Base-by-base conservation (phyloP, 2,329 filamentous ascomycete genomes). In the Cordyceps javanica region DNA sequence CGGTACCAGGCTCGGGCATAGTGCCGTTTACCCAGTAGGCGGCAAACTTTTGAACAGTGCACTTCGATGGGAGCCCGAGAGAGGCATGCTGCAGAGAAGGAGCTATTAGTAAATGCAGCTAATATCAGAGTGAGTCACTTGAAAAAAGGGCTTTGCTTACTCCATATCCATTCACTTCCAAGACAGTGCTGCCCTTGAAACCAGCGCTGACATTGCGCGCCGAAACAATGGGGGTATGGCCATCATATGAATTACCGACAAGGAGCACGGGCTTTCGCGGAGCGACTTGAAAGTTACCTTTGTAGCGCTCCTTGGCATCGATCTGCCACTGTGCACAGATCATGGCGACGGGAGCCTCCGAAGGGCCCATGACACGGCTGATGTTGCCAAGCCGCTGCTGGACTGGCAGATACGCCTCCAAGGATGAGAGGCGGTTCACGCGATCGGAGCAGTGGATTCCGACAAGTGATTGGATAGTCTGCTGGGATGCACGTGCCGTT, bases 301-400 rank as follows among this genome's bases (percentile, higher is more conserved):
- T 62, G 46, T 71, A 73, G 16, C 65, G 63, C 61, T 74, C 73
- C 46, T 69, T 71, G 11, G 74, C 69, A 5, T 68, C 64, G 9
- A 73, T 58, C 23, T 61, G 65, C 75, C 74, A 77, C 60, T 70
- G 69, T 1, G 68, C 69, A 61, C 75, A 77, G 1, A 55, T 46
- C 50, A 70, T 61, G 26, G 61, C 50, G 3, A 62, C 3, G 8
- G 2, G 2, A 0, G 62, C 59, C 32, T 59, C 57, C 1, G 57
- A n/a, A 11, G 68, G 66, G 1, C 66, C 69, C 8, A 66, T 61
- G n/a, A 67, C 56, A 10, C 63, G 64, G 60, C 69, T 73, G 19
- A 61, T 63, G 1, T 63, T 30, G 46, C 62, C 60, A 28, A 68
- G 61, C 1, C 53, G 52, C 14, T 66, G 55, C 16, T 70, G 42